Evolutionary conservation across 116 monocot genomes (phyloP), one percentile per base, ranked within the genome.

Genomic region (Posidonia oceanica): DNA sequence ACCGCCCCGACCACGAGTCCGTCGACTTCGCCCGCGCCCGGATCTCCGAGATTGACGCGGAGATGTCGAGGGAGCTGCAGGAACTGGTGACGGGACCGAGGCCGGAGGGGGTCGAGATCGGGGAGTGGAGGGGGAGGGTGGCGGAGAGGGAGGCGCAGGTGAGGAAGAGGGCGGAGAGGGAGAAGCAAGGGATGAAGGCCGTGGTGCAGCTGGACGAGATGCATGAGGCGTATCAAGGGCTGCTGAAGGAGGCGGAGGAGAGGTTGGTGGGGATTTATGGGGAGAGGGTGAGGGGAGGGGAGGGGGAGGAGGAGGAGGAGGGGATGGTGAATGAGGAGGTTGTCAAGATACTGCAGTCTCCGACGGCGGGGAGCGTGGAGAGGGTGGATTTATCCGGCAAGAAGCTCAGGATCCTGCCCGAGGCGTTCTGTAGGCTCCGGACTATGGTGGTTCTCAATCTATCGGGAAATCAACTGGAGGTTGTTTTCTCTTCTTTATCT

Each of bases 1-100:
- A 77, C 20, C 79, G 88, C 36, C 95, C 95, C 42, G 95, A 91
- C 76, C 95, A 91, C 78, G 95, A 95, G 77, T 48, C 84, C 72
- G 81, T 95, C 71, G 95, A 88, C 78, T 65, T 65, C 64, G 86
- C 95, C 70, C 75, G 79, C 41, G 72, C 66, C 5, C 74, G 76
- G 57, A 74, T 86, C 69, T 76, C 70, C 29, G 78, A n/a, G 57
- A 44, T 61, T 10, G 89, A 81, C 54, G 73, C 39, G 17, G 57
- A 37, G 15, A 77, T 82, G 36, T 51, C 36, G 16, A 52, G 12
- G 5, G 72, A 69, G 70, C 69, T 85, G 8, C 80, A 74, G 42
- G 78, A 78, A 29, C 68, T 85, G 65, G 70, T 69, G 37, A 67
- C 69, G 44, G 0, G 76, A 69, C 3, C 48, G 23, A 58, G 36